phyloP scores from a whole-genome alignment of 345 rosid species.

The Hibiscus mutabilis region DNA sequence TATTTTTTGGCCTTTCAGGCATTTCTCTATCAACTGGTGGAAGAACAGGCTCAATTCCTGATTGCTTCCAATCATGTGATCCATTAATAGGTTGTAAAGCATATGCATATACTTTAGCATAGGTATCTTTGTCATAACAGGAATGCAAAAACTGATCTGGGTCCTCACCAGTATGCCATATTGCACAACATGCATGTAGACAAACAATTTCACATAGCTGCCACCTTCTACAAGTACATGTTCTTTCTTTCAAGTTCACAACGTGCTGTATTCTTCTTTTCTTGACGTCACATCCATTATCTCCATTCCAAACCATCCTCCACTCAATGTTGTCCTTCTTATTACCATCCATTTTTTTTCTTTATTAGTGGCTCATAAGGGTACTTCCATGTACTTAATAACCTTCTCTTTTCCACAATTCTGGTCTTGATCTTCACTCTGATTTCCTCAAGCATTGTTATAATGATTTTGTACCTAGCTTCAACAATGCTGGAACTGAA shows the following conservation, averaged over 20 bases:
- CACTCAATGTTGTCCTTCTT: background rate
- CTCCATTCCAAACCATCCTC: background rate
- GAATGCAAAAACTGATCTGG: no score
- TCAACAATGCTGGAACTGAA: background rate
- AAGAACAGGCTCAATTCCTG: background rate
- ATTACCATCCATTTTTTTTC: background rate
- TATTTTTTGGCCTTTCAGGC: background rate
- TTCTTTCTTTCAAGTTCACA: no score
- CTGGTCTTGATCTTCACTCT: no score
- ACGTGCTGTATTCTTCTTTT: background rate
- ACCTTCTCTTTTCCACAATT: no score
- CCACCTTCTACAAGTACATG: no score
- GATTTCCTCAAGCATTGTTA: background rate
- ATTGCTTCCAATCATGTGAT: background rate
- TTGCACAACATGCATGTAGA: background rate
- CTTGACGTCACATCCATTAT: background rate
- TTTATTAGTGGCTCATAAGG: background rate
- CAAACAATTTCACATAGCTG: background rate
- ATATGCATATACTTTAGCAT: background rate
- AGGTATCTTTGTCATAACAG: background rate
- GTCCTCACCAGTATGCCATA: background rate
- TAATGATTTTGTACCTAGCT: background rate
- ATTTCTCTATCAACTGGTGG: background rate
- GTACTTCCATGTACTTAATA: no score
- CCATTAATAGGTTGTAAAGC: background rate